Base-by-base conservation (phyloP, 306 rosid species). In the Senna siamea region DNA sequence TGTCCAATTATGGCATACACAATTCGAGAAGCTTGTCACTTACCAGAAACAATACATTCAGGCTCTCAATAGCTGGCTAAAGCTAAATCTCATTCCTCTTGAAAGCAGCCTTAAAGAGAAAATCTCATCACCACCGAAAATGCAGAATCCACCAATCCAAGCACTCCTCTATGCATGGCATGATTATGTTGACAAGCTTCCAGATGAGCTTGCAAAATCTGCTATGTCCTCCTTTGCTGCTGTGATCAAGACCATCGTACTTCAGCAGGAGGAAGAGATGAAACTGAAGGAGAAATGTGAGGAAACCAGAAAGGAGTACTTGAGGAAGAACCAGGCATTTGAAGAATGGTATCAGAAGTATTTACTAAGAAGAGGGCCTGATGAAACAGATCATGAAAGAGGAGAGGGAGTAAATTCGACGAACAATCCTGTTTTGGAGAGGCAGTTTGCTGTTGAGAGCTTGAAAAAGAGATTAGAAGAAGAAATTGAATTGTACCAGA, bases 261-360 rank as follows among this genome's bases (percentile, higher is more conserved):
- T 79, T 86, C 85, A 81, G 41, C 97, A 92, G 75, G 97, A 89
- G 75, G 97, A 92, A 80, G 96, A 92, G 78, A 86, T 89, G 96
- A 92, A 81, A 89, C 82, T 81, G 44, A 92, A 87, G 79, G 97
- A 89, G 68, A 88, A 79, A 80, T 86, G 78, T 1, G 92, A 92
- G 79, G 93, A 92, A 69, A 87, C 90, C 46, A 59, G 75, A 69
- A 87, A 86, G 79, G 97, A 89, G 47, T 85, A 47, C 78, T 5
- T 84, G 19, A 89, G 84, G 40, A 92, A 87, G 62, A 83, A 63
- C 0, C 90, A 89, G 79, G 86, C 91, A 17, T 92, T 84, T 40
- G 84, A 87, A 18, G 97, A 89, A 4, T 92, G 97, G 97, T 78
- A 86, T 56, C 90, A 89, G 70, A 92, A 89, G 87, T 80, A 89